phyloP scores from a whole-genome alignment of 495 filamentous ascomycete species.

The Jackrogersella minutella region DNA sequence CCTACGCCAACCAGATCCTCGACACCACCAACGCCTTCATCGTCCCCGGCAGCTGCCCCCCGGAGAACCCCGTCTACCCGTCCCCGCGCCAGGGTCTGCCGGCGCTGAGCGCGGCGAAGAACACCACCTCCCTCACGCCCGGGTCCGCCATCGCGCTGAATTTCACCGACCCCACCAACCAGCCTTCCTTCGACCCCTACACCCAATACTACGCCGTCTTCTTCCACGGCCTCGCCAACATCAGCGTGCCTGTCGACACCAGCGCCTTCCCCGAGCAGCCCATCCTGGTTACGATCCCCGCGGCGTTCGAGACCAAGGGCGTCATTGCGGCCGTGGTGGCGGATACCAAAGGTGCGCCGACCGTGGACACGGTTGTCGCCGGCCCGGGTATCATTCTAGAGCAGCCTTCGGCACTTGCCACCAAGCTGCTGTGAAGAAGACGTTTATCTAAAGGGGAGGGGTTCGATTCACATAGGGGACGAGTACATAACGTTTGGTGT shows the following conservation, averaged over 20 bases:
- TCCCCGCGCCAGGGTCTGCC: conserved; percentile 56
- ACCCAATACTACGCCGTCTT: conserved; percentile 61
- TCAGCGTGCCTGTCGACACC: conserved; percentile 57
- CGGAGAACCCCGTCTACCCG: conserved; percentile 59
- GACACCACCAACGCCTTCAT: conserved; percentile 60
- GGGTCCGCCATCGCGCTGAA: conserved; percentile 53
- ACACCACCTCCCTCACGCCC: conserved; percentile 51
- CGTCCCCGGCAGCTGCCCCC: conserved; percentile 58
- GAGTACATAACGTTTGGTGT: no score
- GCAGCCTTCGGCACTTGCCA: conserved; percentile 23
- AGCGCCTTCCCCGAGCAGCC: conserved; percentile 36
- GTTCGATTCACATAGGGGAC: not conserved
- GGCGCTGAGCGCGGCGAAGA: conserved; percentile 46
- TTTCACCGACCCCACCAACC: conserved; percentile 50
- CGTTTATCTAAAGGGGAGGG: not conserved
- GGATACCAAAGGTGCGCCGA: conserved; percentile 55
- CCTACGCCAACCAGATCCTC: conserved; percentile 63
- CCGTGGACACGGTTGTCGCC: conserved; percentile 50
- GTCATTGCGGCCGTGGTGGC: conserved; percentile 58
- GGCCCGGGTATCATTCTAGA: conserved; percentile 36
- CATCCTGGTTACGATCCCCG: conserved; percentile 54
- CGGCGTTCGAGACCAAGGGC: conserved; percentile 57
- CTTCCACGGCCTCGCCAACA: conserved; percentile 56
- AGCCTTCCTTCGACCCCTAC: conserved; percentile 49
- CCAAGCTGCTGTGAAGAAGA: conserved; percentile 22